phyloP scores from a whole-genome alignment of 768 basidiomycete species.

The Rhizopogon vinicolor region DNA sequence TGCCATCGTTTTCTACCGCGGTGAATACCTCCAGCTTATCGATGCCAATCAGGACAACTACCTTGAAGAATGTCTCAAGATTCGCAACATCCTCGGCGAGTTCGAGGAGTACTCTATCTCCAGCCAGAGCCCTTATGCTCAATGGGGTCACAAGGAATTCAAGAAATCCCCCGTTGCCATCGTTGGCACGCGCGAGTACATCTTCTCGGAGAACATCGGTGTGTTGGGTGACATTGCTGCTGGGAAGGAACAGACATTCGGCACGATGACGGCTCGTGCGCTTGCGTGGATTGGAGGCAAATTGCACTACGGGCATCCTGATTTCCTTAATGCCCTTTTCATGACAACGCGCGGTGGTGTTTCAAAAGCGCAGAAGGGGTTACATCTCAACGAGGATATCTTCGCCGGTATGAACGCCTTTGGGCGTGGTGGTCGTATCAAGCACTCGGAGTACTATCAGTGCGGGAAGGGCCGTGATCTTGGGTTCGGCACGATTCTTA shows the following conservation, averaged over 20 bases:
- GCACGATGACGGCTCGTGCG: slow-evolving; percentile 94
- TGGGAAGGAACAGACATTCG: slow-evolving; percentile 99
- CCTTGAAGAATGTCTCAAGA: slow-evolving; percentile 98
- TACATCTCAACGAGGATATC: slow-evolving; percentile 99
- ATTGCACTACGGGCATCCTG: slow-evolving; percentile 97
- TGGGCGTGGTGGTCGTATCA: slow-evolving; percentile 97
- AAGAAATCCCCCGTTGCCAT: slow-evolving; percentile 90
- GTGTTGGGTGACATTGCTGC: slow-evolving; percentile 98
- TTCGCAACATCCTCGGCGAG: slow-evolving; percentile 94
- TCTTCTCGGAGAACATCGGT: slow-evolving; percentile 99
- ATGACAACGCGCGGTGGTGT: slow-evolving; percentile 99
- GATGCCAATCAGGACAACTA: slow-evolving; percentile 99
- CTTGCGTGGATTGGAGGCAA: slow-evolving; percentile 98
- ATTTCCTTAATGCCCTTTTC: slow-evolving; percentile 97
- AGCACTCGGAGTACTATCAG: slow-evolving; percentile 99
- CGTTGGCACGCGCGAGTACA: slow-evolving; percentile 97
- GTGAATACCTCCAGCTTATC: slow-evolving; percentile 98
- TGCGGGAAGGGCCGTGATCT: slow-evolving; percentile 99
- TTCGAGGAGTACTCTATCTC: slow-evolving; percentile 94
- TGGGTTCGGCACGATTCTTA: slow-evolving; percentile 97
- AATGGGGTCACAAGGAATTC: slow-evolving; percentile 95
- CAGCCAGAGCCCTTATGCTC: slow-evolving; percentile 92
- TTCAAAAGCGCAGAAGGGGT: slow-evolving; percentile 97
- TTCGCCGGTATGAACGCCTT: slow-evolving; percentile 99
- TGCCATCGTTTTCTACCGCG: slow-evolving; percentile 97